Percentiles rank a stretch among this genome's conserved stretches.
Evolutionary conservation across 2,329 filamentous ascomycete species (phyloP).

Genomic region (Pyrenophora teres): DNA sequence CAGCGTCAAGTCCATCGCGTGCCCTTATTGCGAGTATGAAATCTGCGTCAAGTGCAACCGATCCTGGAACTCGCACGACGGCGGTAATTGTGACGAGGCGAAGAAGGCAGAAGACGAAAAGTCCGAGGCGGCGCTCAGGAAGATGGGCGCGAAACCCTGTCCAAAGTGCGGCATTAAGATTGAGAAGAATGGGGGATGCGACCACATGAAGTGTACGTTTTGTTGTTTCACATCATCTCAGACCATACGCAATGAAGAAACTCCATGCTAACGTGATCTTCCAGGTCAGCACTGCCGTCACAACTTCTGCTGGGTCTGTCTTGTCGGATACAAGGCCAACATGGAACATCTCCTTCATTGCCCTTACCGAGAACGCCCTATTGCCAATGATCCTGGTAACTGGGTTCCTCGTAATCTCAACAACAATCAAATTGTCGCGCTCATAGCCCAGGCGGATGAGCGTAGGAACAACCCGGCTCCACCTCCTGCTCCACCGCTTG

Average conservation of each 20-base stretch:
- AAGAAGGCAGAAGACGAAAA: conserved; percentile 23
- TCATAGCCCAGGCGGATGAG: conserved; percentile 5
- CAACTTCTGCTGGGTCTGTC: conserved; percentile 32
- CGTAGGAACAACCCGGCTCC: background rate
- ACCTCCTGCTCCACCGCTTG: background rate
- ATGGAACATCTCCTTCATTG: conserved; percentile 15
- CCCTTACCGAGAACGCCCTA: conserved; percentile 6
- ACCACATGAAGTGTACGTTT: conserved; percentile 33
- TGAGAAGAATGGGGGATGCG: conserved; percentile 33
- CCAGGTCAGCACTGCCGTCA: conserved; percentile 21
- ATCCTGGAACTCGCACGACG: conserved; percentile 19
- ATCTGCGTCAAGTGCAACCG: conserved; percentile 30
- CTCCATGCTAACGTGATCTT: background rate
- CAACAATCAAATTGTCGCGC: conserved; percentile 7
- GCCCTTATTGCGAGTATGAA: conserved; percentile 30
- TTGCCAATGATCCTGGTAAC: conserved; percentile 20
- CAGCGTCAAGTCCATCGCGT: conserved; percentile 19
- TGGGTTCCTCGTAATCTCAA: conserved; percentile 12
- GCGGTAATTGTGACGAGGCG: conserved; percentile 18
- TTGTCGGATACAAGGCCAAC: conserved; percentile 6
- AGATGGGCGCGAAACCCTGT: conserved; percentile 34
- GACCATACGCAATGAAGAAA: background rate
- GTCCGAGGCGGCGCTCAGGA: conserved; percentile 20
- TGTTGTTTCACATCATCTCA: no score
- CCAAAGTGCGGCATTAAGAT: conserved; percentile 33